Conservation (phyloP, 2,329 filamentous ascomycete genomes). For the Sclerotinia sclerotiorum region DNA sequence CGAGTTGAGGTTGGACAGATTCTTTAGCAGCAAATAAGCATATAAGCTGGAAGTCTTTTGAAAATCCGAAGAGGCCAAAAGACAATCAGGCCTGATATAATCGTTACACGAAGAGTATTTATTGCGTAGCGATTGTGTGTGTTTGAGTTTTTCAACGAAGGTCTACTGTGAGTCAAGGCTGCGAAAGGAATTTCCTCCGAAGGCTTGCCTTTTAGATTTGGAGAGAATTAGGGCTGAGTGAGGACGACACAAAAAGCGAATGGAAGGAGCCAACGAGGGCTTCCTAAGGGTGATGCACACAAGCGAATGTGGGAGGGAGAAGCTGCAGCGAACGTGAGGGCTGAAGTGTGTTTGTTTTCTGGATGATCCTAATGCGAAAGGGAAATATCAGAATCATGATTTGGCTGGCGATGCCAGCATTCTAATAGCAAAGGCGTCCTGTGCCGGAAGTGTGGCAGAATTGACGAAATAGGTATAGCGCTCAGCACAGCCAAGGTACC, state of each 20-base stretch:
- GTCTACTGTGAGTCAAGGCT: slow-evolving; percentile 28
- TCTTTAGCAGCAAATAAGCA: slow-evolving; percentile 32
- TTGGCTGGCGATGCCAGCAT: slow-evolving; percentile 35
- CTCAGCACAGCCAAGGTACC: slow-evolving; percentile 28
- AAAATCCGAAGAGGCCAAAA: slow-evolving; percentile 9
- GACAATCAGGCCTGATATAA: slow-evolving; percentile 23
- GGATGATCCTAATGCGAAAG: slow-evolving; percentile 22
- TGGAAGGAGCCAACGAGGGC: slow-evolving; percentile 74
- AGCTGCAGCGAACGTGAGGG: slow-evolving; percentile 26
- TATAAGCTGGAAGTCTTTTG: slow-evolving; percentile 27
- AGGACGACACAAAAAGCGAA: slow-evolving; percentile 57
- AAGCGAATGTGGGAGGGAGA: slow-evolving; percentile 38
- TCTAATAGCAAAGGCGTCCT: slow-evolving; percentile 35
- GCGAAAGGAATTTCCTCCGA: slow-evolving; percentile 34
- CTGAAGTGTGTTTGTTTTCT: slow-evolving; percentile 14
- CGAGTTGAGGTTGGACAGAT: slow-evolving; percentile 20
- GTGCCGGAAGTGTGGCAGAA: slow-evolving; percentile 23
- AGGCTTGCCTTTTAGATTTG: slow-evolving; percentile 33
- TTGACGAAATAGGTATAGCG: slow-evolving; percentile 23
- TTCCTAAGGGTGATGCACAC: slow-evolving; percentile 51
- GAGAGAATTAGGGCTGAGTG: slow-evolving; percentile 34
- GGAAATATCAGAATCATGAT: slow-evolving; percentile 24
- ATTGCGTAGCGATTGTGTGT: slow-evolving; percentile 21
- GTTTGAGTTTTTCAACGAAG: slow-evolving; percentile 26
- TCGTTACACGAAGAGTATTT: slow-evolving; percentile 22